These are phyloP conservation scores for Chlorella sp. DNA, from an alignment of 139 green algal genomes.

Conservation along the genomic window DNA sequence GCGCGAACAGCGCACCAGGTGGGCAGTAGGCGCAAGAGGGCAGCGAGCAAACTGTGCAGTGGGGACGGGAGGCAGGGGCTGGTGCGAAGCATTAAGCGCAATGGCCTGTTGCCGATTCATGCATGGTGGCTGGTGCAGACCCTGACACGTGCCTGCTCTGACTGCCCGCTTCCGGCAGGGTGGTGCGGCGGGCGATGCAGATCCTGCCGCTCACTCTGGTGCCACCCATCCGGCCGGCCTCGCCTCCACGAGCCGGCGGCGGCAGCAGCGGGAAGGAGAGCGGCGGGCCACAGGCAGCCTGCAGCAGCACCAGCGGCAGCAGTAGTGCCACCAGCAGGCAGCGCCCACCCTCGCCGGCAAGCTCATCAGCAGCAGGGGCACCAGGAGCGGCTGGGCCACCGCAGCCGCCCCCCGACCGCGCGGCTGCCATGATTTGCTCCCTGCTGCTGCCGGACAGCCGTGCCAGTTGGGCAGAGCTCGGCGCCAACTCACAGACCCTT, in stretches of 20 bases:
- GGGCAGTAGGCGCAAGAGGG: neutral
- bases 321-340: neutral
- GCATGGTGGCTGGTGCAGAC: neutral
- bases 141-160: too few species aligned
- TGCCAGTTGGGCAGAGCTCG: slow-evolving; percentile 1
- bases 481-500: slow-evolving; percentile 15
- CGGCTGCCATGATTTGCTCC: slow-evolving; percentile 51
- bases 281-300: neutral
- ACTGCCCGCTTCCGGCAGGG: neutral
- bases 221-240: neutral
- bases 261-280: neutral
- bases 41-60: neutral
- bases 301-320: neutral
- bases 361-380: neutral
- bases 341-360: neutral
- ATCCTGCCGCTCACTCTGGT: slow-evolving; percentile 55
- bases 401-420: neutral
- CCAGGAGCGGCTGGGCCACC: neutral
- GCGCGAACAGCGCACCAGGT: slow-evolving; percentile 53
- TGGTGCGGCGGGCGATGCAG: slow-evolving; percentile 52
- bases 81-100: neutral
- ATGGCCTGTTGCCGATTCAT: neutral
- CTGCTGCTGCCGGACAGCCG: slow-evolving; percentile 47
- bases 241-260: neutral
- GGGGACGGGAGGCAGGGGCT: neutral